phyloP scores from a whole-genome alignment of 306 rosid genomes.

The Gleditsia sinensis region DNA sequence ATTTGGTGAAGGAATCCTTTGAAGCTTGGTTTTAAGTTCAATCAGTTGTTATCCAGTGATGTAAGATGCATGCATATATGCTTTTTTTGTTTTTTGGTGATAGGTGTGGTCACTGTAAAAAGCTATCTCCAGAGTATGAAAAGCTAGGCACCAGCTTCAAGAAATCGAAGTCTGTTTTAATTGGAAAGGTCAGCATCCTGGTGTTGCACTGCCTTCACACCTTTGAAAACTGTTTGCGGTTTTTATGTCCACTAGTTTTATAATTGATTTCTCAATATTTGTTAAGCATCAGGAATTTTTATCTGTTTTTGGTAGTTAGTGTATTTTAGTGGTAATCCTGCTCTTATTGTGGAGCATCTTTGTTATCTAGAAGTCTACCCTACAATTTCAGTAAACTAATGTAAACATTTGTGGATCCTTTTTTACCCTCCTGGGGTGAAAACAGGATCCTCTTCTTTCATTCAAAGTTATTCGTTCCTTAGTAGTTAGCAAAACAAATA shows the following conservation, averaged over 20 bases:
- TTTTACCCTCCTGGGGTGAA: neutral
- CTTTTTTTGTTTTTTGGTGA: neutral
- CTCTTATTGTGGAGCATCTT: constrained; percentile 2
- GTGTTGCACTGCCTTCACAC: constrained; percentile 6
- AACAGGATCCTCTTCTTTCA: neutral
- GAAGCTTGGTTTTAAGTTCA: neutral
- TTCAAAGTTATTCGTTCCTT: neutral
- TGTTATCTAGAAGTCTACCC: neutral
- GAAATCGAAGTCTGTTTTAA: constrained; percentile 77
- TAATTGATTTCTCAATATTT: neutral
- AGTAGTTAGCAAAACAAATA: neutral
- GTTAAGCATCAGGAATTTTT: neutral
- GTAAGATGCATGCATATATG: neutral
- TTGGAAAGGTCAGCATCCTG: constrained; percentile 71
- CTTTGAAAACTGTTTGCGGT: neutral
- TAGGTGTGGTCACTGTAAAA: constrained; percentile 97
- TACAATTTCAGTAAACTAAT: constrained; percentile 18
- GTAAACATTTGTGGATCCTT: neutral
- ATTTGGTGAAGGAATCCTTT: neutral
- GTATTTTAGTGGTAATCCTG: constrained; percentile 1
- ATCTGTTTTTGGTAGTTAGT: neutral
- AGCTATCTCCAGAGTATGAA: constrained; percentile 92
- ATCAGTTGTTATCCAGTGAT: neutral
- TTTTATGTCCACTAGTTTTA: neutral
- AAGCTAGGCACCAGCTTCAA: constrained; percentile 80